Evolutionary conservation across 176 grass and related monocot genomes (phyloP).

Genomic region (Lolium perenne): DNA sequence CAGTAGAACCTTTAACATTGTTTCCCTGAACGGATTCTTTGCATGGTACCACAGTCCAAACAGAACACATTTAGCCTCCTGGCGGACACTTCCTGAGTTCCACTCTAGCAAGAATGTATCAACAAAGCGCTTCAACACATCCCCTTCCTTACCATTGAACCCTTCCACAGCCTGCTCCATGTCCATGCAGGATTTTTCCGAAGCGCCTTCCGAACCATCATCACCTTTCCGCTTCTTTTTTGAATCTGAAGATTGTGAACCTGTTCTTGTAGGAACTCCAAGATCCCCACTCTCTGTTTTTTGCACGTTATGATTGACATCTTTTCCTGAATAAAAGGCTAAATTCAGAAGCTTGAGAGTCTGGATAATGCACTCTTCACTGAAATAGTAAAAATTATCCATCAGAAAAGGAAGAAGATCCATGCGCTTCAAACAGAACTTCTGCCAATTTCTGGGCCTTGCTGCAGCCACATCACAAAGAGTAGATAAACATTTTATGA

Average conservation of each 20-base stretch:
- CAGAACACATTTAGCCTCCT: constrained; percentile 89
- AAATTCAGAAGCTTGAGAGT: constrained; percentile 94
- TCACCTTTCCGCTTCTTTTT: constrained; percentile 91
- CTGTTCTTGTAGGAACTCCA: constrained; percentile 58
- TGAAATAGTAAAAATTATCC: constrained; percentile 88
- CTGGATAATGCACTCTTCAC: constrained; percentile 93
- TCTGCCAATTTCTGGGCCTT: constrained; percentile 99
- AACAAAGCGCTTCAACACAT: constrained; percentile 77
- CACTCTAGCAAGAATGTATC: constrained; percentile 90
- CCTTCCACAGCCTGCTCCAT: constrained; percentile 85
- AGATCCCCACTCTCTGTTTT: constrained; percentile 61
- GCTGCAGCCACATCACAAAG: constrained; percentile 83
- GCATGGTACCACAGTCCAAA: constrained; percentile 95
- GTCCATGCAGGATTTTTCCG: constrained; percentile 89
- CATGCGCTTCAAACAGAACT: constrained; percentile 89
- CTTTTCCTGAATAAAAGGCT: constrained; percentile 94
- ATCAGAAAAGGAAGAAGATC: constrained; percentile 88
- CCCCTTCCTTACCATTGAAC: constrained; percentile 69
- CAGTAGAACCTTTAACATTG: constrained; percentile 69
- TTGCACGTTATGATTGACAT: constrained; percentile 57
- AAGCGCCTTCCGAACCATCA: constrained; percentile 66
- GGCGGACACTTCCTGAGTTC: constrained; percentile 88
- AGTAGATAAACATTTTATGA: constrained; percentile 89
- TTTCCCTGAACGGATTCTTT: constrained; percentile 71
- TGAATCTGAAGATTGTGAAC: constrained; percentile 60